phyloP scores from a whole-genome alignment of 768 basidiomycete species.

The Termitomyces sp. region DNA sequence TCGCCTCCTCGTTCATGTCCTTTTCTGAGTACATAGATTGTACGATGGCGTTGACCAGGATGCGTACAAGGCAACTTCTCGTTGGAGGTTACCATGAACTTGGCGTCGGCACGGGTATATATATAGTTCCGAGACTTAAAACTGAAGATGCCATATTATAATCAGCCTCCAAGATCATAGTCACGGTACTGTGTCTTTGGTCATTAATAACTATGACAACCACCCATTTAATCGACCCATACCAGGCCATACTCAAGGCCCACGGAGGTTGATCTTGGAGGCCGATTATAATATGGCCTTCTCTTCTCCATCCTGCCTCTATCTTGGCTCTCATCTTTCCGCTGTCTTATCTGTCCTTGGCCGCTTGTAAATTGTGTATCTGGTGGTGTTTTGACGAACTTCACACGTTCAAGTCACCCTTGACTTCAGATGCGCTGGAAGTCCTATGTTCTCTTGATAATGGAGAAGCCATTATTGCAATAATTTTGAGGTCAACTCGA shows the following conservation, averaged over 20 bases:
- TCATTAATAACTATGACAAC: too few relatives aligned
- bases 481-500: slow-evolving; percentile 4
- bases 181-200: too few relatives aligned
- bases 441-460: not conserved
- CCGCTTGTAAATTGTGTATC: not conserved
- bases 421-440: not conserved
- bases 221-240: too few relatives aligned
- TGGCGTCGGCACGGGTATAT: too few relatives aligned
- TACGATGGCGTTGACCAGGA: not conserved
- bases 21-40: not conserved
- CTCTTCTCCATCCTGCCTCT: not conserved
- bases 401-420: not conserved
- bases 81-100: too few relatives aligned
- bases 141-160: not conserved
- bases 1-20: not conserved
- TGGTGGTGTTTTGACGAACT: not conserved
- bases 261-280: too few relatives aligned
- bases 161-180: not conserved
- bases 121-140: not conserved
- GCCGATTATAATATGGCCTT: too few relatives aligned
- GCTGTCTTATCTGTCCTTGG: not conserved
- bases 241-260: too few relatives aligned
- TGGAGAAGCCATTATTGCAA: not conserved
- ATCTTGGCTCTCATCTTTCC: not conserved
- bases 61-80: not conserved